These are phyloP conservation scores for Telopea speciosissima DNA, from an alignment of 177 flowering plant genomes.

Conservation along the genomic window DNA sequence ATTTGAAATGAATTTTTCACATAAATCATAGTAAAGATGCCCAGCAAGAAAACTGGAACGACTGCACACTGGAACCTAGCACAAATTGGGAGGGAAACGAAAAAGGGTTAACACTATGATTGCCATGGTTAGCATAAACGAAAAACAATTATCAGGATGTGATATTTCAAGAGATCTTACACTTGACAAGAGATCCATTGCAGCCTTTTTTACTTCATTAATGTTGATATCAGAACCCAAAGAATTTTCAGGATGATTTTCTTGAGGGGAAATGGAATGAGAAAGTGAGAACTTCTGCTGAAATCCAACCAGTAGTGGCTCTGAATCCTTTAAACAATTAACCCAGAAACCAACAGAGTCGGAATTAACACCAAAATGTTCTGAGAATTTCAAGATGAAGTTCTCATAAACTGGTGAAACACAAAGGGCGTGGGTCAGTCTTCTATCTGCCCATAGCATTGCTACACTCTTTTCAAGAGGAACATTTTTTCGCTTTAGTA, in stretches of 20 bases:
- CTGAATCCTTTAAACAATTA: slow-evolving; percentile 42
- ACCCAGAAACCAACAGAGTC: slow-evolving; percentile 54
- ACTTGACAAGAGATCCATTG: slow-evolving; percentile 41
- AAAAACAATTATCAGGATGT: not conserved
- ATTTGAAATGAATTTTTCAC: slow-evolving; percentile 46
- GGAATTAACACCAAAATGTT: slow-evolving; percentile 39
- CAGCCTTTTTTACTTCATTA: slow-evolving; percentile 47
- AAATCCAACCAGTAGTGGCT: slow-evolving; percentile 44
- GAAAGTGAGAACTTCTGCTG: slow-evolving; percentile 42
- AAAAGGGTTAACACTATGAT: slow-evolving; percentile 6
- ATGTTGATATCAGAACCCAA: slow-evolving; percentile 25
- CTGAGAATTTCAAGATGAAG: slow-evolving; percentile 38
- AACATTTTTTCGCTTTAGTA: slow-evolving; percentile 44
- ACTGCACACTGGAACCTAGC: slow-evolving; percentile 42
- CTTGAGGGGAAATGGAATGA: slow-evolving; percentile 17
- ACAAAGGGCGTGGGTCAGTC: slow-evolving; percentile 81
- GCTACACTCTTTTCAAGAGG: slow-evolving; percentile 41
- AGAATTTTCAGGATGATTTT: slow-evolving; percentile 19
- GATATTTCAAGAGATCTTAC: slow-evolving; percentile 37
- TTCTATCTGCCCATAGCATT: slow-evolving; percentile 63
- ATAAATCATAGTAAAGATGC: slow-evolving; percentile 64
- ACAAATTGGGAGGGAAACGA: not conserved
- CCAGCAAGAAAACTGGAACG: slow-evolving; percentile 55
- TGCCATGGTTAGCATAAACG: not conserved
- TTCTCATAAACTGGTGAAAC: slow-evolving; percentile 51